Evolutionary conservation across 805 yeast species (phyloP).

Genomic region (Tetrapisispora pingtungensis): DNA sequence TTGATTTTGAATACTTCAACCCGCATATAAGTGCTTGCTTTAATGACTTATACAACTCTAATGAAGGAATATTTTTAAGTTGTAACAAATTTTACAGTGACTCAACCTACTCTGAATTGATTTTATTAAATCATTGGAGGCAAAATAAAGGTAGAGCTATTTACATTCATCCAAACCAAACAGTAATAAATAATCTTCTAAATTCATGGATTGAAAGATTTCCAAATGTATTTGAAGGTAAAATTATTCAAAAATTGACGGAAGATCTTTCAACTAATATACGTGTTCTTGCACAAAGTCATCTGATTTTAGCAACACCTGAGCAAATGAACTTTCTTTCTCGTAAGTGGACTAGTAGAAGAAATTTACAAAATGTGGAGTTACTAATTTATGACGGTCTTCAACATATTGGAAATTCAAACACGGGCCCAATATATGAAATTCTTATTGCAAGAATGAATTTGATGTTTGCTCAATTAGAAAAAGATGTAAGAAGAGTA

Average conservation of each 20-base stretch:
- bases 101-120: conserved; percentile 59
- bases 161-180: conserved; percentile 59
- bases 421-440: conserved; percentile 58
- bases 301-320: conserved; percentile 70
- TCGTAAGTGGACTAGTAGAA: conserved; percentile 75
- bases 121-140: conserved; percentile 64
- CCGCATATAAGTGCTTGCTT: conserved; percentile 65
- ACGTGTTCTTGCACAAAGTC: conserved; percentile 45
- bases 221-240: conserved; percentile 44
- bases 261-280: conserved; percentile 45
- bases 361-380: conserved; percentile 56
- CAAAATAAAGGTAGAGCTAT: conserved; percentile 60
- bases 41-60: conserved; percentile 44
- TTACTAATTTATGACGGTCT: conserved; percentile 64
- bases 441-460: conserved; percentile 58
- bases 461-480: conserved; percentile 58
- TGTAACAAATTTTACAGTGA: conserved; percentile 71
- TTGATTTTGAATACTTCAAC: conserved; percentile 49
- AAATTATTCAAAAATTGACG: conserved; percentile 44
- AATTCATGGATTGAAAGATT: conserved; percentile 47
- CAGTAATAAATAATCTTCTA: conserved; percentile 37
- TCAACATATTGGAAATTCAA: conserved; percentile 53
- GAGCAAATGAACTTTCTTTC: conserved; percentile 63
- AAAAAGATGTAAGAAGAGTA: conserved; percentile 49
- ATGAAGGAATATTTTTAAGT: conserved; percentile 57